Evolutionary conservation across 768 basidiomycete species (phyloP).

Genomic region (Leccinum subgranulosum): DNA sequence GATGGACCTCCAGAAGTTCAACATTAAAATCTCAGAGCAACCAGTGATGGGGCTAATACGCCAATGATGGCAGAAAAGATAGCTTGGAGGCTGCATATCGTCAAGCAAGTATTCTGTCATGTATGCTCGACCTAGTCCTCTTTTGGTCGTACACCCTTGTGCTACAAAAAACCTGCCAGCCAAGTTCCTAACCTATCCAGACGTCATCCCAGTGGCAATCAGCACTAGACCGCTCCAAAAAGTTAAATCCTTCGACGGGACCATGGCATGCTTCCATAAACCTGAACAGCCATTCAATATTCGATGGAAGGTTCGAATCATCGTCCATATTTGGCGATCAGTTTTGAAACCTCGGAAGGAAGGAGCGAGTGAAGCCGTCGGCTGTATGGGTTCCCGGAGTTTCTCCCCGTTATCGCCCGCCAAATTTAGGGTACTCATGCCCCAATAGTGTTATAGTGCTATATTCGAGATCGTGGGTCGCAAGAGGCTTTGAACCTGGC

Average conservation of each 20-base stretch:
- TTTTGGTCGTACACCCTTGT: too few species aligned
- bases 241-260: not conserved
- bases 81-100: not conserved
- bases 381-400: not conserved
- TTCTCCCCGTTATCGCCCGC: not conserved
- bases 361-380: not conserved
- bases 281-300: not conserved
- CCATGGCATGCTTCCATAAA: not conserved
- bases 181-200: not conserved
- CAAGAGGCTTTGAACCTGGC: not conserved
- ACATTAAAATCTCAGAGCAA: not conserved
- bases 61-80: not conserved
- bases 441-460: not conserved
- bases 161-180: not conserved
- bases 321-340: not conserved
- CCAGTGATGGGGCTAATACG: not conserved
- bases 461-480: not conserved
- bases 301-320: not conserved
- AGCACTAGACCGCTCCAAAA: not conserved
- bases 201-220: not conserved
- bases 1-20: constrained; percentile 10
- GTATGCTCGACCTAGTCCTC: not conserved
- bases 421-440: not conserved
- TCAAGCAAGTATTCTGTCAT: not conserved
- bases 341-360: not conserved